Evolutionary conservation across 1,284 basidiomycete species (phyloP), one percentile per base, ranked within the genome.

Genomic region (Malassezia globosa): DNA sequence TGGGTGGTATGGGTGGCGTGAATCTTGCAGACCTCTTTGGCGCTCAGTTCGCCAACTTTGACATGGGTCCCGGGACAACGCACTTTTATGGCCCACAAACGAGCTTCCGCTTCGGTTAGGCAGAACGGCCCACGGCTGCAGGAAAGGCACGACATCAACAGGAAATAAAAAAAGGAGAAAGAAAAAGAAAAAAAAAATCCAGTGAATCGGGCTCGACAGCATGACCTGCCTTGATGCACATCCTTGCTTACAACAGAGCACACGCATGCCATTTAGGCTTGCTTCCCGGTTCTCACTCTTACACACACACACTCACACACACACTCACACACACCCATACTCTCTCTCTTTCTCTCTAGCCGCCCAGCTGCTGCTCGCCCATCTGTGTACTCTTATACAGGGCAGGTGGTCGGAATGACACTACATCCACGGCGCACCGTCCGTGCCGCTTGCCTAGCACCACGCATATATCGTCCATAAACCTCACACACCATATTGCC

Each of bases 381-480:
- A 10, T 33, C 29, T 10, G 10, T 10, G n/a, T 10, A 10, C 10
- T 10, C 29, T 10, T 37, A 37, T 19, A 16, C 16, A 13, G 11
- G 11, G 29, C 29, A 11, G 29, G 11, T 26, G 34, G 42, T 11
- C 42, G 33, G 22, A 72, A 72, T 7, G 72, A 68, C 34, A 66
- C 66, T 7, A 94, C 81, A 75, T 94, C 89, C 73, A 92, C 81
- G n/a, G 85, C 81, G 36, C 85, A 92, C 76, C 83, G 84, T 34
- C 83, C 85, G 37, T 78, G 80, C 48, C 86, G 77, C 75, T 82
- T 84, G 72, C 84, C 85, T 74, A 90, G 79, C 42, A 94, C 77
- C 26, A 84, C 85, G 25, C 82, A 84, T 50, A 81, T 81, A 69
- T 87, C 86, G 51, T 80, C 78, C 60, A 80, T 77, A 74, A 83